These are phyloP conservation scores for Fomitopsis pulvina DNA, from an alignment of 768 basidiomycete genomes.

Conservation along the genomic window DNA sequence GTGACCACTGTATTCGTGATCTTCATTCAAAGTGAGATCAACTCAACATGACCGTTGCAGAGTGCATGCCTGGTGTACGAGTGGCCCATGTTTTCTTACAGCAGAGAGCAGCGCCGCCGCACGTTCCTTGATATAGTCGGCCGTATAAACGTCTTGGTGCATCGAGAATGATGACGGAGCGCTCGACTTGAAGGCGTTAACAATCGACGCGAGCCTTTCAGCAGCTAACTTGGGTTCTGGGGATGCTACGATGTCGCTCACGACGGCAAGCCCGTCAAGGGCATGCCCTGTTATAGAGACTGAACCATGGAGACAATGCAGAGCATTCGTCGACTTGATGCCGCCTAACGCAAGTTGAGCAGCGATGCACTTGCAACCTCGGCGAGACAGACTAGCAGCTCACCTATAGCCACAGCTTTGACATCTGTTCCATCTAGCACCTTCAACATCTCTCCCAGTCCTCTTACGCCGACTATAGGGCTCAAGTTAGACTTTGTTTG, in stretches of 20 bases:
- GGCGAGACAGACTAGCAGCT: slow-evolving; percentile 8
- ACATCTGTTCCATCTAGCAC: slow-evolving; percentile 56
- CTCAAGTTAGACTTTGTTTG: slow-evolving; percentile 68
- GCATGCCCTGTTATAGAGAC: slow-evolving; percentile 49
- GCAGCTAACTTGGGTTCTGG: slow-evolving; percentile 47
- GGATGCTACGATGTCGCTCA: slow-evolving; percentile 80
- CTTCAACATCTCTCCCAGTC: slow-evolving; percentile 60
- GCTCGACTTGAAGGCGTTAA: slow-evolving; percentile 35
- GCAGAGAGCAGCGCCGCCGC: slow-evolving; percentile 44
- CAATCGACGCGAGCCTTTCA: slow-evolving; percentile 32
- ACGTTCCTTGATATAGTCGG: slow-evolving; percentile 31
- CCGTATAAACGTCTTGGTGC: slow-evolving; percentile 17
- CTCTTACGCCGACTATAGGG: slow-evolving; percentile 64
- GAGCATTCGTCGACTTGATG: slow-evolving; percentile 72
- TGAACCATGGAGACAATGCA: slow-evolving; percentile 69
- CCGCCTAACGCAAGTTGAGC: slow-evolving; percentile 51
- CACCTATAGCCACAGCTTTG: slow-evolving; percentile 84
- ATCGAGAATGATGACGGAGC: slow-evolving; percentile 17
- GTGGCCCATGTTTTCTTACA: slow-evolving; percentile 50
- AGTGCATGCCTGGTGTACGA: slow-evolving; percentile 68
- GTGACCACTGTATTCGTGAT: slow-evolving; percentile 88
- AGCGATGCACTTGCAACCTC: not conserved
- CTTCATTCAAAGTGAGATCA: slow-evolving; percentile 29
- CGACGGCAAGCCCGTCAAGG: slow-evolving; percentile 81
- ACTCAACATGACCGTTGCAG: not conserved